Evolutionary conservation across 2,329 filamentous ascomycete genomes (phyloP), one percentile per base, ranked within the genome.

Genomic region (Laburnicola sp.): DNA sequence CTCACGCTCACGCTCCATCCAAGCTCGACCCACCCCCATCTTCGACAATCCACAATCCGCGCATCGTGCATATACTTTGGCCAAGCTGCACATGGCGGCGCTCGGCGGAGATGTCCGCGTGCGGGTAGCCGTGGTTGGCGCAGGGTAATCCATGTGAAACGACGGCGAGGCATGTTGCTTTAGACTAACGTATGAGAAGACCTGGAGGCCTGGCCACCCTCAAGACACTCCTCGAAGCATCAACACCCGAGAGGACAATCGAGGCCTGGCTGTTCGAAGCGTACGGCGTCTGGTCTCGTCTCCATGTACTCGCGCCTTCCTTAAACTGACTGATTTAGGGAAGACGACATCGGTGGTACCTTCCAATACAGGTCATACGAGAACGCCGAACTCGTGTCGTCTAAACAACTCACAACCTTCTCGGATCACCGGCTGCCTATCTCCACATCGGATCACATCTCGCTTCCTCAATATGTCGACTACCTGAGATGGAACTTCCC

Each of bases 321-420:
- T 39, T 42, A 37, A 36, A 53, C 60, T 42, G 59, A 30, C 22
- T 16, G 30, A 27, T 3, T 16, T 41, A 69, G 67, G 25, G 73
- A 76, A 48, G 60, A 68, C 6, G 66, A 71, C 0, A 68, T 81
- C 39, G 78, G 78, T 2, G 78, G 79, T 2, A 79, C 76, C 0
- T 80, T 81, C 59, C 68, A 70, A 22, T 73, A 78, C 49, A 74
- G 76, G 4, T 69, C 74, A 3, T 81, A 80, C 45, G 76, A 80
- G 48, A 75, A 79, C 30, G 76, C 78, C 1, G 78, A 80, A 73
- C 70, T 80, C 1, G 78, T 81, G 1, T 78, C 76, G 1, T 80
- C 77, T 2, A 79, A 79, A 53, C 78, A 79, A 37, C 68, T 82
- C 6, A 81, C 78, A 0, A 66, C 75, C 16, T 81, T 81, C 54